phyloP scores from a whole-genome alignment of 768 basidiomycete species.

The Obba rivulosa region DNA sequence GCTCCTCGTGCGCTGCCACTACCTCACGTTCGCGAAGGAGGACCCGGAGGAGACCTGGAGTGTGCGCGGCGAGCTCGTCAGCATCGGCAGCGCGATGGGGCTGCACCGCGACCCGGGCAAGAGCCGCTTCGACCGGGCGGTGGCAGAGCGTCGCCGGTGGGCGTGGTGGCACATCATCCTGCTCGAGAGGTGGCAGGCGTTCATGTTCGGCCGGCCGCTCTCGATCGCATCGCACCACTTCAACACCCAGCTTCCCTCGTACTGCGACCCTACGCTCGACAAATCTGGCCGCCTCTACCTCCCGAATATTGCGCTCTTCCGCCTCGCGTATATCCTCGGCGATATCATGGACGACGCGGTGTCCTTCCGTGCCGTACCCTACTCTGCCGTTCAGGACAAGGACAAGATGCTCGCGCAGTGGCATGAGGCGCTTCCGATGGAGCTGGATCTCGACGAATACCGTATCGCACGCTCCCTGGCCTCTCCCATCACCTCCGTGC shows the following conservation, averaged over 20 bases:
- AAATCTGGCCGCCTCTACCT: conserved; percentile 61
- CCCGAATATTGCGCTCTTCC: conserved; percentile 70
- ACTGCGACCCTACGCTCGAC: conserved; percentile 59
- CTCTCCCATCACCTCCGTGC: conserved; percentile 49
- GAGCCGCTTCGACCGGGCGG: conserved; percentile 63
- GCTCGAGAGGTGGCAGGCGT: conserved; percentile 83
- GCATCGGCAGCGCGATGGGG: conserved; percentile 77
- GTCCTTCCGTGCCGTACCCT: conserved; percentile 67
- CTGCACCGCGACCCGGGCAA: conserved; percentile 82
- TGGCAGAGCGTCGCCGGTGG: conserved; percentile 78
- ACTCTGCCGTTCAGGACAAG: conserved; percentile 66
- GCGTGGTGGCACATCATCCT: conserved; percentile 89
- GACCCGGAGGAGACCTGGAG: conserved; percentile 82
- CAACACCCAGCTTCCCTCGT: conserved; percentile 72
- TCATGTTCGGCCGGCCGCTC: conserved; percentile 79
- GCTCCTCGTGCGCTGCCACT: conserved; percentile 64
- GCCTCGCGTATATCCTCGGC: conserved; percentile 72
- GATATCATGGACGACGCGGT: conserved; percentile 85
- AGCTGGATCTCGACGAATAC: conserved; percentile 74
- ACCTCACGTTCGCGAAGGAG: conserved; percentile 64
- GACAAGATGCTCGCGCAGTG: conserved; percentile 69
- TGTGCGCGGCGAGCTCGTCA: conserved; percentile 65
- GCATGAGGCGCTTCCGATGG: conserved; percentile 70
- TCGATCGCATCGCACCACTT: conserved; percentile 77
- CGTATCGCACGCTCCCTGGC: conserved; percentile 68